These are phyloP conservation scores for Conticribra weissflogii DNA, from an alignment of 108 stramenopile species.

Conservation along the genomic window DNA sequence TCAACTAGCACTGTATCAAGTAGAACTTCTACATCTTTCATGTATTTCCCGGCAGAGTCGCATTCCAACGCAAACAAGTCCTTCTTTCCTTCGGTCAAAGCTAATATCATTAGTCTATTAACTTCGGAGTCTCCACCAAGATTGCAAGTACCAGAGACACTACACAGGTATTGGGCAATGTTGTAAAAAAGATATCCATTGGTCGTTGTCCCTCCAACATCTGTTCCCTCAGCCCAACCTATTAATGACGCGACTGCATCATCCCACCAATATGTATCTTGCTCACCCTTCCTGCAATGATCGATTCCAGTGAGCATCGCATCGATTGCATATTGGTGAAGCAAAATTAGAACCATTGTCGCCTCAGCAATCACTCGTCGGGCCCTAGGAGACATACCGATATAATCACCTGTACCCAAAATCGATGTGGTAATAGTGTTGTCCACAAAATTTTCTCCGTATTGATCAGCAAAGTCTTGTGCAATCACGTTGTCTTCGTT, in stretches of 20 bases:
- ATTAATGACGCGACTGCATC: slow-evolving; percentile 63
- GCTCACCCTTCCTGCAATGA: slow-evolving; percentile 33
- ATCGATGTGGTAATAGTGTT: slow-evolving; percentile 42
- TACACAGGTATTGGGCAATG: slow-evolving; percentile 23
- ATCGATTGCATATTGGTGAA: slow-evolving; percentile 69
- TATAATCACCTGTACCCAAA: slow-evolving; percentile 40
- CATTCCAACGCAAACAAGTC: slow-evolving; percentile 9
- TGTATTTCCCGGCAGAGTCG: not conserved
- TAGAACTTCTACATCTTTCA: slow-evolving; percentile 11
- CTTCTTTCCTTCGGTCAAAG: slow-evolving; percentile 12
- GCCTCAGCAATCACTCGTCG: slow-evolving; percentile 55
- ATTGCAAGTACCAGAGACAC: slow-evolving; percentile 5
- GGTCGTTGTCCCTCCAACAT: slow-evolving; percentile 2
- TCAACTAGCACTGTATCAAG: slow-evolving; percentile 25
- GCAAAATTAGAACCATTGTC: slow-evolving; percentile 50
- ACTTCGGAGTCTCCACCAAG: slow-evolving; percentile 14
- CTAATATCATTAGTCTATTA: slow-evolving; percentile 15
- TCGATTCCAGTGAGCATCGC: slow-evolving; percentile 66
- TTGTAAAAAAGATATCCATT: slow-evolving; percentile 24
- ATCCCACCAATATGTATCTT: slow-evolving; percentile 62
- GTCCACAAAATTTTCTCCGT: slow-evolving; percentile 38
- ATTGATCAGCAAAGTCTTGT: not conserved
- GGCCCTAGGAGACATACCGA: slow-evolving; percentile 28
- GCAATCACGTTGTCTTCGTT: not conserved
- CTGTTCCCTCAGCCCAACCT: slow-evolving; percentile 68